These are phyloP conservation scores for Diaporthe amygdali DNA, from an alignment of 2,329 filamentous ascomycete genomes.

Conservation along the genomic window DNA sequence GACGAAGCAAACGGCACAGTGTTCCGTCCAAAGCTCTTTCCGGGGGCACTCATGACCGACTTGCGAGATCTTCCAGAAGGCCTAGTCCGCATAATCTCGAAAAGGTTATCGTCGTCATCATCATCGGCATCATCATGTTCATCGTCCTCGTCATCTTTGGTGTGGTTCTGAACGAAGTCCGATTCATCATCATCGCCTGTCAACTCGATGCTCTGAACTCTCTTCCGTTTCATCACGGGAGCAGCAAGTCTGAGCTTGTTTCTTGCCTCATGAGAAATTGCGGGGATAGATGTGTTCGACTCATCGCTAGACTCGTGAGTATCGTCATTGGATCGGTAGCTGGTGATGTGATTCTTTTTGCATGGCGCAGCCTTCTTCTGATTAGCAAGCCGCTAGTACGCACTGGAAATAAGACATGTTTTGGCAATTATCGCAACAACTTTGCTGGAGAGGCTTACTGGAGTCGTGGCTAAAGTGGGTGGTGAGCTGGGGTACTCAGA, in stretches of 20 bases:
- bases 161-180: not conserved
- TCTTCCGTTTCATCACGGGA: not conserved
- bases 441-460: not conserved
- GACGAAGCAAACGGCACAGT: not conserved
- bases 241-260: not conserved
- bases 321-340: not conserved
- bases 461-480: not conserved
- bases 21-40: not conserved
- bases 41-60: no score
- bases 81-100: not conserved
- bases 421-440: not conserved
- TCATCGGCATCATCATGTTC: not conserved
- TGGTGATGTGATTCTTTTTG: not conserved
- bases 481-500: not conserved
- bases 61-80: not conserved
- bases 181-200: not conserved
- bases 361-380: not conserved
- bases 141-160: not conserved
- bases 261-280: not conserved
- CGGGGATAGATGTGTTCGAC: not conserved
- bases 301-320: not conserved
- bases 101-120: not conserved
- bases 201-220: not conserved
- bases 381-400: not conserved
- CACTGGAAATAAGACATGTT: not conserved